Base-by-base conservation (phyloP, 1,139 yeast genomes). In the Spathaspora sp. region DNA sequence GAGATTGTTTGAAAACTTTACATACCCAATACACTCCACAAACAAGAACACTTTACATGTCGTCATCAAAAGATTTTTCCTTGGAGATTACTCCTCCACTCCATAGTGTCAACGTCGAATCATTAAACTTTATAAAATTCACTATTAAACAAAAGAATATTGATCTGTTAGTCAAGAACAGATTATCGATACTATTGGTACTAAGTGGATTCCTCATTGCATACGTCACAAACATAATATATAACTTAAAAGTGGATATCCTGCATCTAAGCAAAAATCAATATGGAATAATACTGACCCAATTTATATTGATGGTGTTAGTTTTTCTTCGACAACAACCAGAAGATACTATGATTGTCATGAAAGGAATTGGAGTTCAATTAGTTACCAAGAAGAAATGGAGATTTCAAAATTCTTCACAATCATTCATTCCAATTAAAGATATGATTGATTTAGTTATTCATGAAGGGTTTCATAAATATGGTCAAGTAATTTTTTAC, bases 391-490 rank as follows among this genome's bases (percentile, higher is more conserved):
- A 57, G 38, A 59, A 60, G 23, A 38, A 55, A 3, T 72, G 75
- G 74, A 56, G 54, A 46, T 64, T 67, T 47, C 54, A 57, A 33
- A 46, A 49, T 15, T 56, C 56, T 13, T 46, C 54, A 6, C 58
- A 60, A 23, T 56, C 59, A 43, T 82, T 84, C 56, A 70, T 82
- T 11, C 84, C 88, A 0, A 64, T 74, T 37, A 78, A 73, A 41
- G 67, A 68, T 40, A 73, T 84, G 43, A 74, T 78, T 4, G 89
- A 84, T 58, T 60, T 84, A 24, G 80, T 83, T 0, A 80, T 85
- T 27, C 84, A 84, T 56, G 91, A 85, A 59, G 89, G 86, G 1
- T 84, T 84, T 57, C 74, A 72, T 50, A 81, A 82, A 7, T 76
- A 81, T 52, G 79, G 78, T 13, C 81, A 79, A 57, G 88, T 83